phyloP scores from a whole-genome alignment of 495 filamentous ascomycete species.

The Bacidia rubella region DNA sequence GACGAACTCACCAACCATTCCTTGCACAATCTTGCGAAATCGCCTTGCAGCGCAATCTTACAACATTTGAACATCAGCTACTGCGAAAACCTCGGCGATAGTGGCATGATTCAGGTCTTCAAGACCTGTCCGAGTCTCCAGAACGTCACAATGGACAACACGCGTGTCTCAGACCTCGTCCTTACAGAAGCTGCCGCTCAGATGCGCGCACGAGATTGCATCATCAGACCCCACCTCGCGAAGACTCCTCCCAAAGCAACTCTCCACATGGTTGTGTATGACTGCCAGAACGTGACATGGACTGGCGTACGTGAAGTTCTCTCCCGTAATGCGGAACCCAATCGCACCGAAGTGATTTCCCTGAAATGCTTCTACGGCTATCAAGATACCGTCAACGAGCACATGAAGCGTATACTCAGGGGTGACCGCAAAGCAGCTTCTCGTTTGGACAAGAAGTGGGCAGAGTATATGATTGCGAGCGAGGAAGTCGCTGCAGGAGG shows the following conservation, averaged over 20 bases:
- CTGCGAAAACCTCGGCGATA: constrained; percentile 74
- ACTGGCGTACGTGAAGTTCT: constrained; percentile 78
- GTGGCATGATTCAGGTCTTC: constrained; percentile 72
- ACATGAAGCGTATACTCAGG: constrained; percentile 66
- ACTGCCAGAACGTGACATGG: constrained; percentile 86
- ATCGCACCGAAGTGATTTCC: constrained; percentile 52
- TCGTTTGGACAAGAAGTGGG: constrained; percentile 80
- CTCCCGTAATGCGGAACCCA: constrained; percentile 58
- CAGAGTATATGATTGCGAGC: constrained; percentile 80
- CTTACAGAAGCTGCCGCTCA: constrained; percentile 72
- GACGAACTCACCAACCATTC: constrained; percentile 59
- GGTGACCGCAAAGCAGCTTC: constrained; percentile 59
- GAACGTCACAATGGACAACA: constrained; percentile 86
- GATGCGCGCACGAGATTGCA: constrained; percentile 51
- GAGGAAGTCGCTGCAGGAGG: constrained; percentile 67
- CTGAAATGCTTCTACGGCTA: constrained; percentile 92
- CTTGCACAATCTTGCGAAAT: constrained; percentile 56
- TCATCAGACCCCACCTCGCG: constrained; percentile 19
- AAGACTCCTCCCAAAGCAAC: constrained; percentile 39
- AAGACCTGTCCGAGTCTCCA: constrained; percentile 55
- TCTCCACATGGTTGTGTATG: constrained; percentile 72
- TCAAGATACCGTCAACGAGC: constrained; percentile 89
- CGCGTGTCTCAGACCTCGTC: constrained; percentile 73
- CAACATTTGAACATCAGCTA: constrained; percentile 79
- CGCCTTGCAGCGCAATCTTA: constrained; percentile 55